Conservation (phyloP, 352 stramenopile species). For the Pythium aphanidermatum region DNA sequence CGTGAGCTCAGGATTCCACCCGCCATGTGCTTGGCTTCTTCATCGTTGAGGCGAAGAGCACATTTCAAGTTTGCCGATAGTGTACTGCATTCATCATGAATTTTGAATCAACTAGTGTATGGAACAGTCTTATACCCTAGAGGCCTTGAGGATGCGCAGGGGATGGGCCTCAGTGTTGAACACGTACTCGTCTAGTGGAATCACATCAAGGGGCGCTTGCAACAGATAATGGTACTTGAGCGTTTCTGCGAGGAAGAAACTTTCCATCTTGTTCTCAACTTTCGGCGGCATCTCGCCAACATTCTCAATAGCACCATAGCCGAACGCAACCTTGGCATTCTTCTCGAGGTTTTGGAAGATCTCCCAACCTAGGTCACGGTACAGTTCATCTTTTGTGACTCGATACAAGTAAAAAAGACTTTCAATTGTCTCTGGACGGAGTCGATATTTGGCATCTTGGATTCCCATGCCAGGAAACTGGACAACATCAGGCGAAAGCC, state of each 20-base stretch:
- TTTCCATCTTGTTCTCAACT: constrained; percentile 97
- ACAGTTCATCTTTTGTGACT: constrained; percentile 92
- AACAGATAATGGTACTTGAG: constrained; percentile 99
- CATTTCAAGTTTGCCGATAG: no score
- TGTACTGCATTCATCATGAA: no score
- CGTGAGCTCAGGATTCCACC: no score
- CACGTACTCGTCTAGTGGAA: constrained; percentile 92
- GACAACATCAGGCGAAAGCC: constrained; percentile 92
- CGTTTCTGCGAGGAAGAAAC: constrained; percentile 98
- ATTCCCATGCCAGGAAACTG: constrained; percentile 71
- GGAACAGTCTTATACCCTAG: no score
- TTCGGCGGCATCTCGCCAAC: constrained; percentile 34
- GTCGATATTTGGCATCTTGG: constrained; percentile 83
- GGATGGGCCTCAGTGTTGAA: constrained; percentile 97
- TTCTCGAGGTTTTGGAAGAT: constrained; percentile 93
- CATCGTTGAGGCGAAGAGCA: no score
- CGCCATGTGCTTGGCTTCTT: no score
- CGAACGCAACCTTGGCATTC: constrained; percentile 85
- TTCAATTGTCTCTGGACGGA: constrained; percentile 95
- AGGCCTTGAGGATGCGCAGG: constrained; percentile 74
- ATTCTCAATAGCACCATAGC: constrained; percentile 75
- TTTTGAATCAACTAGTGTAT: no score
- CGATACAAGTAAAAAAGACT: constrained; percentile 96
- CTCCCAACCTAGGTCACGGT: constrained; percentile 94
- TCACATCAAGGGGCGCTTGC: constrained; percentile 62